Evolutionary conservation across 139 green algal genomes (phyloP).

Genomic region (Spirogloea muscicola): DNA sequence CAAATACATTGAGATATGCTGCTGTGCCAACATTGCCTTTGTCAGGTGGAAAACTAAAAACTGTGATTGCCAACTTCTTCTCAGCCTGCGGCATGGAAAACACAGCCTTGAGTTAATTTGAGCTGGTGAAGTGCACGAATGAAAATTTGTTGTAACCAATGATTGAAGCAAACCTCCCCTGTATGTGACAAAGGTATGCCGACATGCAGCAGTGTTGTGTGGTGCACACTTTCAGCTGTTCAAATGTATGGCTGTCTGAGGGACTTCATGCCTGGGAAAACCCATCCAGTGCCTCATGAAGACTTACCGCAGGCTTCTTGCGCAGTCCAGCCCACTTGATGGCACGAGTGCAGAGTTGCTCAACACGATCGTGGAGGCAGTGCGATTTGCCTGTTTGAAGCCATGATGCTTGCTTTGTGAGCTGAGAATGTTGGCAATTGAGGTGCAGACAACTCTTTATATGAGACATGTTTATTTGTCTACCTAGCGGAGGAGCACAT

Average conservation of each 20-base stretch:
- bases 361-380: constrained; percentile 92
- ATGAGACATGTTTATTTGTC: neutral
- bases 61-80: constrained; percentile 96
- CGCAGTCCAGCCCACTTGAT: constrained; percentile 93
- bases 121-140: no score
- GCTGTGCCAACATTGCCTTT: constrained; percentile 99
- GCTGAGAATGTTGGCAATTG: neutral
- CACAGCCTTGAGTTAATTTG: no score
- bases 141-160: no score
- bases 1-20: constrained; percentile 99
- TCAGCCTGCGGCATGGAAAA: constrained; percentile 68
- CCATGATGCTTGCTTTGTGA: neutral
- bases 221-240: no score
- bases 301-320: constrained; percentile 71
- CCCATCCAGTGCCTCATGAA: neutral
- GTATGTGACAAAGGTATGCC: no score
- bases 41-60: constrained; percentile 98
- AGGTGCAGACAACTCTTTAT: neutral
- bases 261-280: no score
- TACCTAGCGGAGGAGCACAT: neutral
- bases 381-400: constrained; percentile 79
- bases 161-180: no score
- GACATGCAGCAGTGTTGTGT: no score
- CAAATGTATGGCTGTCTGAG: no score
- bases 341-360: constrained; percentile 74